Conservation (phyloP, 2,329 filamentous ascomycete genomes). For the Alternaria postmessia region DNA sequence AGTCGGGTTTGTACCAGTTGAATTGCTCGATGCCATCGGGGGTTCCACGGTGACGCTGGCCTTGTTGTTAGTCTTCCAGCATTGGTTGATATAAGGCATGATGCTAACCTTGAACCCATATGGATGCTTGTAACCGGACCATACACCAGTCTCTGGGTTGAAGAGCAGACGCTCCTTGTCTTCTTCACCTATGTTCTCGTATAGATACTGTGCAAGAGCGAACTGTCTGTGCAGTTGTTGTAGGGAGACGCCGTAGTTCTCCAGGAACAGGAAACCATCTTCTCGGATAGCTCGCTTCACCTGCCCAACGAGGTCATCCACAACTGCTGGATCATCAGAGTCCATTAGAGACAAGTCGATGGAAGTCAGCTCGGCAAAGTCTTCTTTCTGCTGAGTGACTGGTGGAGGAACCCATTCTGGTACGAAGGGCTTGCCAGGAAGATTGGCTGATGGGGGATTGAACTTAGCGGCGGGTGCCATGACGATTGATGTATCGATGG, state of each 20-base stretch:
- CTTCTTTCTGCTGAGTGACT: constrained; percentile 55
- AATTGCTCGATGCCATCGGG: constrained; percentile 64
- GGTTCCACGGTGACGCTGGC: constrained; percentile 49
- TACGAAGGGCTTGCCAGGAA: constrained; percentile 21
- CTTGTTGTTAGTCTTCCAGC: not conserved
- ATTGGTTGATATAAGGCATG: not conserved
- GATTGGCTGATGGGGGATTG: constrained; percentile 29
- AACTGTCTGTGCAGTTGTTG: constrained; percentile 58
- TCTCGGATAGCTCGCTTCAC: constrained; percentile 45
- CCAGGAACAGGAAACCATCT: constrained; percentile 54
- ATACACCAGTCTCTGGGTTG: constrained; percentile 58
- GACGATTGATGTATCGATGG: not conserved
- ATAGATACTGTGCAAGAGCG: constrained; percentile 59
- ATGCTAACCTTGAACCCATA: constrained; percentile 17
- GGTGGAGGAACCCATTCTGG: constrained; percentile 51
- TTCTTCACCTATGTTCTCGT: constrained; percentile 59
- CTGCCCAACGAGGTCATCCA: constrained; percentile 55
- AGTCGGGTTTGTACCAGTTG: constrained; percentile 62
- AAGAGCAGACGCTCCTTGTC: constrained; percentile 60
- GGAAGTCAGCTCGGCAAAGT: constrained; percentile 48
- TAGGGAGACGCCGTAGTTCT: constrained; percentile 60
- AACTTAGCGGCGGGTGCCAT: constrained; percentile 30
- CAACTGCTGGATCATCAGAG: constrained; percentile 46
- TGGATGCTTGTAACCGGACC: constrained; percentile 62
- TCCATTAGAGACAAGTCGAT: constrained; percentile 46